Percentiles rank a stretch among this genome's conserved stretches.
phyloP scores from a whole-genome alignment of 257 asterid genomes.

The Euphrasia confusa region DNA sequence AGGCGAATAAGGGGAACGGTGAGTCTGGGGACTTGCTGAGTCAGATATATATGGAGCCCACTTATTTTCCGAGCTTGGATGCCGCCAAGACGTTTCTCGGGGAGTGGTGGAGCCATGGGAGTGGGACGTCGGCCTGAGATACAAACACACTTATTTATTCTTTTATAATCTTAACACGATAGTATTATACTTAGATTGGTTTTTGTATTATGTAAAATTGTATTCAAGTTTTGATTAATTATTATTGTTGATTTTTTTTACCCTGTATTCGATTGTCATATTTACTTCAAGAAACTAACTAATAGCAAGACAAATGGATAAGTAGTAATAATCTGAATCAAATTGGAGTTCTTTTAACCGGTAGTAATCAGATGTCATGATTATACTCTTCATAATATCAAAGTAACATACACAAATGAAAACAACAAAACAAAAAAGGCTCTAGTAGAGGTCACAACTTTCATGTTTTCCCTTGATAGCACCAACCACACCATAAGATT shows the following conservation, averaged over 20 bases:
- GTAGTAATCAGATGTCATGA: too few species aligned
- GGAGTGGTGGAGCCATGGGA: conserved; percentile 55
- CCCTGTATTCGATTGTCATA: too few species aligned
- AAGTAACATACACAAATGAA: background rate
- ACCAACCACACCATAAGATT: conserved; percentile 1
- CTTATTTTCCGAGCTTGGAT: conserved; percentile 87
- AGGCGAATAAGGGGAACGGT: conserved; percentile 46
- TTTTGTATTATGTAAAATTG: background rate
- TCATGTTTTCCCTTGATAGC: conserved; percentile 1
- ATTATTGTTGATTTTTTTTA: background rate
- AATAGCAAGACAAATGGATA: too few species aligned
- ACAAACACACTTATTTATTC: background rate
- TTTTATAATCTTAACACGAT: background rate
- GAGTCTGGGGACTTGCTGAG: conserved; percentile 52
- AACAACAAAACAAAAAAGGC: background rate
- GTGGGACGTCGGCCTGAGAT: conserved; percentile 16
- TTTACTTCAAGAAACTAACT: too few species aligned
- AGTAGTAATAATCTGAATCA: too few species aligned
- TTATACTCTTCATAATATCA: too few species aligned
- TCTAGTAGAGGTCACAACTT: conserved; percentile 5
- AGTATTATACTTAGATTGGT: background rate
- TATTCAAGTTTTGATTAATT: background rate
- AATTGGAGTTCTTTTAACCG: too few species aligned
- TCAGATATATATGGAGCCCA: conserved; percentile 73
- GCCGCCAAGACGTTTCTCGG: conserved; percentile 93